These are phyloP conservation scores for Corylus heterophylla DNA, from an alignment of 306 rosid genomes.

Conservation along the genomic window DNA sequence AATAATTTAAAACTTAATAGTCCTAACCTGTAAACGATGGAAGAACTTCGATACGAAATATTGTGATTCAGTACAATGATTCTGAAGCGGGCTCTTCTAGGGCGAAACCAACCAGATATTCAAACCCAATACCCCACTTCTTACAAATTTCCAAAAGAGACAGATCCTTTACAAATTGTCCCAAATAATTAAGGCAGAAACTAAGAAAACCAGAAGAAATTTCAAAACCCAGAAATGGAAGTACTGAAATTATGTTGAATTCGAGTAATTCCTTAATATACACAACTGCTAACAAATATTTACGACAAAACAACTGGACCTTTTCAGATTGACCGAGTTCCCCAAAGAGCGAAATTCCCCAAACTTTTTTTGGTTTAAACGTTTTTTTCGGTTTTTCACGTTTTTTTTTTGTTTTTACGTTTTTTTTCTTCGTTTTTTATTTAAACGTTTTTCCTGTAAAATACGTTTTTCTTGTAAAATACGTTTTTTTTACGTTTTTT, in stretches of 20 bases:
- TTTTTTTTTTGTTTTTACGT: too few species aligned
- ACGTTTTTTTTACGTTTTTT: too few species aligned
- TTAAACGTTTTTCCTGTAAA: too few species aligned
- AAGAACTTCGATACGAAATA: neutral
- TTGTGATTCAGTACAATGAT: neutral
- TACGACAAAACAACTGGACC: neutral
- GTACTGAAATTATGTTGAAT: conserved; percentile 1
- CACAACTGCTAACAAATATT: neutral
- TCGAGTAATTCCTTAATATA: neutral
- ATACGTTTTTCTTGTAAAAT: too few species aligned
- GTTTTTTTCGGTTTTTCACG: too few species aligned
- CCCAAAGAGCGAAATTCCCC: neutral
- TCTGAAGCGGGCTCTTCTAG: neutral
- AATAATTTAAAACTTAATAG: neutral
- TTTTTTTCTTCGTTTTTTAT: too few species aligned
- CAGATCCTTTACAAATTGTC: neutral
- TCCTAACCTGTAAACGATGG: conserved; percentile 31
- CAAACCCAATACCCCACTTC: neutral
- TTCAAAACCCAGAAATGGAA: conserved; percentile 17
- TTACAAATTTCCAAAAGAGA: neutral
- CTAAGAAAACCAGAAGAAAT: neutral
- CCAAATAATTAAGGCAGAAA: conserved; percentile 11
- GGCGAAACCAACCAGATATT: neutral
- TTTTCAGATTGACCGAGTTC: conserved; percentile 3
- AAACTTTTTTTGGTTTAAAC: too few species aligned